phyloP scores from a whole-genome alignment of 495 filamentous ascomycete species.

The Xylona heveae region DNA sequence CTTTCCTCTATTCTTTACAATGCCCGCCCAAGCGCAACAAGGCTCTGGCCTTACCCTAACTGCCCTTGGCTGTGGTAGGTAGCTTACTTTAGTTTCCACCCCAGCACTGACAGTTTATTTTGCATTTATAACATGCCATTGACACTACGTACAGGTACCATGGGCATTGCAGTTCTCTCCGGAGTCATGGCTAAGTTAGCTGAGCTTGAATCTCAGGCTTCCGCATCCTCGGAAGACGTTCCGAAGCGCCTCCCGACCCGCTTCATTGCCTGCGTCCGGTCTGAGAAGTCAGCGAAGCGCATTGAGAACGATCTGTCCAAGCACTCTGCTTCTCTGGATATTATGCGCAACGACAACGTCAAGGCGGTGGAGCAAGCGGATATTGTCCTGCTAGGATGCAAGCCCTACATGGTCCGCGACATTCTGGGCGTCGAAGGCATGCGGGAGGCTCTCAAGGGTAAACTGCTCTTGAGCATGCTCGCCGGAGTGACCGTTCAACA shows the following conservation, averaged over 20 bases:
- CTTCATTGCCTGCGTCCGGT: conserved; percentile 60
- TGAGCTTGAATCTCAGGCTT: not conserved
- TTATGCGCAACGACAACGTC: conserved; percentile 35
- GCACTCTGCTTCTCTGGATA: conserved; percentile 19
- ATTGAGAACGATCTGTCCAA: conserved; percentile 35
- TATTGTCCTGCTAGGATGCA: conserved; percentile 52
- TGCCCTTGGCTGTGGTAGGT: conserved; percentile 51
- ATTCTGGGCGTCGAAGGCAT: conserved; percentile 44
- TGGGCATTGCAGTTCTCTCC: conserved; percentile 68
- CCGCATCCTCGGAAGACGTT: conserved; percentile 12
- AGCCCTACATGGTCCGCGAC: conserved; percentile 48
- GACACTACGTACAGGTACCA: no score
- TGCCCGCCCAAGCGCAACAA: no score
- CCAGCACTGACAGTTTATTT: conserved; percentile 1
- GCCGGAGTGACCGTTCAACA: conserved; percentile 55
- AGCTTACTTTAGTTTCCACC: conserved; percentile 2
- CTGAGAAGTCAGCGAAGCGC: conserved; percentile 35
- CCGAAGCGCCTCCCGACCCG: conserved; percentile 37
- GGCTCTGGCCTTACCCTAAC: conserved; percentile 33
- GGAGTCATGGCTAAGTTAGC: conserved; percentile 49
- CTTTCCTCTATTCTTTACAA: no score
- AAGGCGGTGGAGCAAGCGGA: conserved; percentile 33
- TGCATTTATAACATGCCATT: conserved; percentile 2
- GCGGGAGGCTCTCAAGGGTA: conserved; percentile 45
- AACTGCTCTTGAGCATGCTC: conserved; percentile 66